Base-by-base conservation (phyloP, 495 filamentous ascomycete species). In the Daldinia childiae region DNA sequence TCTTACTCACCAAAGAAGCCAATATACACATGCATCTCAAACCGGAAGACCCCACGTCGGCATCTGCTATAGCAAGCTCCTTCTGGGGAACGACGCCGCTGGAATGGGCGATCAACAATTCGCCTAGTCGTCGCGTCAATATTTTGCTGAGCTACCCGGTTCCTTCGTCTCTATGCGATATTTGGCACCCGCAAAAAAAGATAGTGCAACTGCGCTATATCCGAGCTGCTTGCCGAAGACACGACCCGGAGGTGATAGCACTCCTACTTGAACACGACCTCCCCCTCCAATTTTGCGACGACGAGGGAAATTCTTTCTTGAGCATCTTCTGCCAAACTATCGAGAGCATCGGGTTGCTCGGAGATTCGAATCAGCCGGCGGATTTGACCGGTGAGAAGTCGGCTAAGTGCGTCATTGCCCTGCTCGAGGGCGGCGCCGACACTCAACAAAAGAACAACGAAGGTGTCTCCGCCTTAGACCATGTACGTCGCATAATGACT, bases 81-180 rank as follows among this genome's bases (percentile, higher is more conserved):
- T 17, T 67, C 62, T 19, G 62, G 63, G 32, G 61, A 54, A 21
- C 38, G n/a, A 74, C 71, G 14, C 67, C 67, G 36, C 36, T 74
- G 6, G 67, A 54, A 30, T 74, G 71, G 67, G 71, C 67, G 4
- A 71, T 74, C n/a, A 26, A 52, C 8, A 48, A 41, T 41, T 64
- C 62, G 15, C 36, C 62, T 27, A 0, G 59, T 6, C 29, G 8
- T 17, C 45, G 58, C 3, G 30, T 66, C 17, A 19, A 34, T 9
- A n/a, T 4, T 32, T 21, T 73, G 15, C 27, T 70, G 3, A 3
- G 12, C 11, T 0, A 0, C 12, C 4, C 27, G 19, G 8, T 8
- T 26, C 11, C 0, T 36, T 14, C 5, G 1, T 12, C 8, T 24
- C 3, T 21, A 24, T 9, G 43, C 43, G 12, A 9, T 14, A 5